These are phyloP conservation scores for Chlamydomonas sp. DNA, from an alignment of 139 green algal genomes.

Conservation along the genomic window DNA sequence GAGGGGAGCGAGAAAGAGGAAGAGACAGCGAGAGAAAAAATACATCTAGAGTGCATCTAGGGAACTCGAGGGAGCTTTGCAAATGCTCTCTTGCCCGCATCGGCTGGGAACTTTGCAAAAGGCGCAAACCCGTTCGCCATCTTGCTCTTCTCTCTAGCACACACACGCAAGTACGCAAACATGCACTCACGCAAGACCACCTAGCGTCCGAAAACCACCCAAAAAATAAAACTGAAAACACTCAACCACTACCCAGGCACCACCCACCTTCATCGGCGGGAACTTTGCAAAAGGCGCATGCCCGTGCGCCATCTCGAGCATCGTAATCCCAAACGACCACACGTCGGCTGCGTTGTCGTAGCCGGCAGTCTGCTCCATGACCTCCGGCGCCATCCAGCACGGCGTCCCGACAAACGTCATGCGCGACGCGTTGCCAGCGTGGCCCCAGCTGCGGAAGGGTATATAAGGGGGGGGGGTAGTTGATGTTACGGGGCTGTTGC, in stretches of 20 bases:
- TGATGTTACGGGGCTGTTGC: too few species aligned
- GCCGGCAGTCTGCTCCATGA: conserved; percentile 89
- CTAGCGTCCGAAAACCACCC: too few species aligned
- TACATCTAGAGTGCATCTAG: too few species aligned
- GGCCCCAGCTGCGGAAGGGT: too few species aligned
- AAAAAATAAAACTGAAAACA: too few species aligned
- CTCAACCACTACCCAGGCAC: too few species aligned
- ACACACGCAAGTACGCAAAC: conserved; percentile 99
- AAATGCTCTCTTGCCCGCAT: too few species aligned
- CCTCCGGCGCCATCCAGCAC: conserved; percentile 98
- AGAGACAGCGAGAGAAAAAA: too few species aligned
- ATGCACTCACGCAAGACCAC: too few species aligned
- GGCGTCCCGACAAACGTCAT: conserved; percentile 70
- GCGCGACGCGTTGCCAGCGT: conserved; percentile 50
- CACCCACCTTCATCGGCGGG: conserved; percentile 97
- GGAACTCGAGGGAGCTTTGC: too few species aligned
- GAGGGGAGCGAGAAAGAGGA: too few species aligned
- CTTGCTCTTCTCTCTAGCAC: conserved; percentile 97
- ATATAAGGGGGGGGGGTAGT: too few species aligned
- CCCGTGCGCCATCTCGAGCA: conserved; percentile 95
- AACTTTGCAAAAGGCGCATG: conserved; percentile 98
- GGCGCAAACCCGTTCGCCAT: conserved; percentile 95
- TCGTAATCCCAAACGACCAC: conserved; percentile 98
- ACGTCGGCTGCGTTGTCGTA: conserved; percentile 92
- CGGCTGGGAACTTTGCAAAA: conserved; percentile 98